A percentile compares a stretch with the other conserved stretches of the same genome.
Conservation (phyloP, 164 flowering plant species). For the Annona cherimola region DNA sequence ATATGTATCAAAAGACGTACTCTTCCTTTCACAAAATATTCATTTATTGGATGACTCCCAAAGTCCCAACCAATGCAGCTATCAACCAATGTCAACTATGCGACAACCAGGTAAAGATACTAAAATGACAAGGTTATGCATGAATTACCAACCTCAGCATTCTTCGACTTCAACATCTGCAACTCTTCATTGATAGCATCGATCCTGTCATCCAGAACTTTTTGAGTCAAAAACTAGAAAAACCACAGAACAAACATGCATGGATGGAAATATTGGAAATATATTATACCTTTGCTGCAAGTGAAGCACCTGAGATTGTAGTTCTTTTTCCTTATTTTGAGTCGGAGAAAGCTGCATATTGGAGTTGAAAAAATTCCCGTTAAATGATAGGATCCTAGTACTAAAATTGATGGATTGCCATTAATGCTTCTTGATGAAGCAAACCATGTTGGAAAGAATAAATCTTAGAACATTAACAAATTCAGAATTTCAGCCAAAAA, state of each 20-base stretch:
- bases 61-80: too few relatives aligned
- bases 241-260: neutral
- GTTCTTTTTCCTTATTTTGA: slow-evolving; percentile 41
- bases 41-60: too few relatives aligned
- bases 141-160: slow-evolving; percentile 29
- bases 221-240: neutral
- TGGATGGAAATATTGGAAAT: neutral
- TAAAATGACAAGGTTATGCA: too few relatives aligned
- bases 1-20: too few relatives aligned
- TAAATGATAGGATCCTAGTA: neutral
- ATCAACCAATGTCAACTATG: too few relatives aligned
- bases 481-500: neutral
- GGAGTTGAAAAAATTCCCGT: neutral
- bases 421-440: neutral
- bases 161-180: slow-evolving; percentile 30
- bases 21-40: too few relatives aligned
- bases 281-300: slow-evolving; percentile 50
- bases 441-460: neutral
- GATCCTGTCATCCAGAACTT: slow-evolving; percentile 22
- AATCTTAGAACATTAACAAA: neutral
- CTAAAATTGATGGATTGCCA: neutral
- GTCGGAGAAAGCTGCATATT: slow-evolving; percentile 30
- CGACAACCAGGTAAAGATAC: too few relatives aligned
- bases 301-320: slow-evolving; percentile 37
- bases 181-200: slow-evolving; percentile 33